Base-by-base conservation (phyloP, 2,329 filamentous ascomycete species). In the Fusarium transvaalense region DNA sequence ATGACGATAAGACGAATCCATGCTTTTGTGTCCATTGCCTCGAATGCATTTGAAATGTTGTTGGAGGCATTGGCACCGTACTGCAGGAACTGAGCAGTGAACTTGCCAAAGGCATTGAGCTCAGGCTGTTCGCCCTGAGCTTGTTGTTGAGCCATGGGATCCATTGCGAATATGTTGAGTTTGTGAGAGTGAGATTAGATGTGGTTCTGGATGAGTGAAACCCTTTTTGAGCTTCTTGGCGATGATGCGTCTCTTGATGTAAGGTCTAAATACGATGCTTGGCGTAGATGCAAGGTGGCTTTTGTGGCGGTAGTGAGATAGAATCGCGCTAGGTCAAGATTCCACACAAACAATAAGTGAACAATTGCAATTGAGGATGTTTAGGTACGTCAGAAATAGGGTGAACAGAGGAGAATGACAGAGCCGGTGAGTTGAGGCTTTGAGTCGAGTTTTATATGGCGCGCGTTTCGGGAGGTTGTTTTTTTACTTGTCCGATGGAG, bases 1-100 rank as follows among this genome's bases (percentile, higher is more conserved):
- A 93, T 86, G 69, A 89, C 84, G 70, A 93, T 79, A 60, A 96
- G 84, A 47, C 92, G 91, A 72, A 96, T 84, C 83, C 85, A 89
- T 41, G 84, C 81, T 70, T 87, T 79, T 13, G 77, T 73, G 2
- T 83, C 81, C 82, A 89, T 84, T 64, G 78, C 80, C 65, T 79
- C 78, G 67, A 90, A 82, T 25, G 84, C 82, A 32, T 79, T 74
- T 55, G 78, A 74, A 19, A 88, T 55, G 75, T 89, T 89, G 77
- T 78, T 84, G 56, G 76, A 73, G 21, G 78, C 78, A 66, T 80
- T 81, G 51, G 76, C 67, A 46, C 79, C 79, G 59, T 77, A 80
- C 58, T 80, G 69, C 48, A 76, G 60, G 45, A 81, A 73, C 32
- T 75, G 74, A n/a, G 74, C 71, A 14, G 72, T 59, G 17, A 77